Evolutionary conservation across 176 grass and related monocot species (phyloP), one percentile per base, ranked within the genome.

Genomic region (Aegilops umbellulata): DNA sequence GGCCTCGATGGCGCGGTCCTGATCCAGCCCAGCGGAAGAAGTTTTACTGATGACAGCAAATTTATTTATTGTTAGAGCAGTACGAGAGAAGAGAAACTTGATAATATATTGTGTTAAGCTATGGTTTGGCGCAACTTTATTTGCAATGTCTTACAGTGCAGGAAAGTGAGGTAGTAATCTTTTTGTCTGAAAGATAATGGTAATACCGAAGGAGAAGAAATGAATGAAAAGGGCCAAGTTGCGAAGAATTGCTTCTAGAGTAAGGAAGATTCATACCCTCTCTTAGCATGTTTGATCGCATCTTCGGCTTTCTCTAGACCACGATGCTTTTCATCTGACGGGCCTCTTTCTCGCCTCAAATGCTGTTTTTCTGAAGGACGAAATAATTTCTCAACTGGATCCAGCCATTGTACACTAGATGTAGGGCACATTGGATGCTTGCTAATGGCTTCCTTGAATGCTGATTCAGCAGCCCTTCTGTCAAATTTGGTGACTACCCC

Each of bases 21-120:
- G 77, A 67, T 74, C 67, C 22, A 84, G 20, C 20, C 62, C 65
- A 60, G 72, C 66, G 73, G 61, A 86, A 51, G 72, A 80, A 57
- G 64, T 80, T 60, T 47, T 30, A 66, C 65, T 68, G 65, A 68
- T 68, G 65, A 68, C 34, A 68, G 17, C 29, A 68, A 31, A 66
- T 47, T 17, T 31, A 32, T 66, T 66, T 66, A 31, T 14, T 19
- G 64, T 36, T 36, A 36, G 34, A 70, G 34, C 32, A 70, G 16
- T n/a, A 39, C 20, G 19, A 70, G 16, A 70, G 32, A 69, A 71
- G 34, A 13, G 35, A 71, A 41, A 71, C 20, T 4, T 71, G 20
- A 13, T 39, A 23, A 71, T 13, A 7, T 65, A 41, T 39, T 41
- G n/a, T 39, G 22, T n/a, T 71, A 41, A 71, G 35, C 10, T 41